A percentile compares a stretch with the other conserved stretches of the same genome.
Conservation (phyloP, 305 asterid genomes). For the Striga hermonthica region DNA sequence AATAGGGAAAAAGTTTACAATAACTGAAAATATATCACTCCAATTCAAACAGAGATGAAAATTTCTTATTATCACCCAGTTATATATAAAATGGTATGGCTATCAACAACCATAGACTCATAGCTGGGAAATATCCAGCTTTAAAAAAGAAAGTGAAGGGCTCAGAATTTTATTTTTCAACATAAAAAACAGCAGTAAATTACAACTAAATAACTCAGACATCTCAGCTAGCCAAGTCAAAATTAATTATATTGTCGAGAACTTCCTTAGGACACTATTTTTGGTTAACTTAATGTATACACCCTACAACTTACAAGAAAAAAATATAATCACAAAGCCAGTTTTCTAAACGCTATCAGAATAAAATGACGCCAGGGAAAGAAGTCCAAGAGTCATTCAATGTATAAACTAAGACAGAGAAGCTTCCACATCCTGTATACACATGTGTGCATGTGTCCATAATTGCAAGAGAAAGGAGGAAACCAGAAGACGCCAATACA, state of each 20-base stretch:
- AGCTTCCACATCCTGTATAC: conserved; percentile 5
- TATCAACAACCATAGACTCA: background rate
- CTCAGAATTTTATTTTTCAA: background rate
- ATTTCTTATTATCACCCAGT: background rate
- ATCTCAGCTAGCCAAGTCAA: conserved; percentile 11
- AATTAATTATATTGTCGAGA: background rate
- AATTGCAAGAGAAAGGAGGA: conserved; percentile 3
- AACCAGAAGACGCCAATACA: conserved; percentile 1
- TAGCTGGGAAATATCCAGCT: background rate
- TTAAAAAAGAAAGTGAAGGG: background rate
- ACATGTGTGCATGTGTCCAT: background rate
- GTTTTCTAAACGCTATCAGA: background rate
- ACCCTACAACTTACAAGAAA: background rate
- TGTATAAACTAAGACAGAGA: conserved; percentile 8
- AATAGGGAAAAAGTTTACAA: background rate
- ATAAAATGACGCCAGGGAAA: background rate
- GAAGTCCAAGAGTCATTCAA: background rate
- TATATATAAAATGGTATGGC: background rate
- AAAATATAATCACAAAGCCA: background rate
- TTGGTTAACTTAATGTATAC: background rate
- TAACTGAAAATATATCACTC: background rate
- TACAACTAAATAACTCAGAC: background rate
- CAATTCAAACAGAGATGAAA: background rate
- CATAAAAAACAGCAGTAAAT: background rate
- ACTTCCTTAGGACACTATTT: background rate